Conservation (phyloP, 352 stramenopile species). For the Stramenopiles sp. region DNA sequence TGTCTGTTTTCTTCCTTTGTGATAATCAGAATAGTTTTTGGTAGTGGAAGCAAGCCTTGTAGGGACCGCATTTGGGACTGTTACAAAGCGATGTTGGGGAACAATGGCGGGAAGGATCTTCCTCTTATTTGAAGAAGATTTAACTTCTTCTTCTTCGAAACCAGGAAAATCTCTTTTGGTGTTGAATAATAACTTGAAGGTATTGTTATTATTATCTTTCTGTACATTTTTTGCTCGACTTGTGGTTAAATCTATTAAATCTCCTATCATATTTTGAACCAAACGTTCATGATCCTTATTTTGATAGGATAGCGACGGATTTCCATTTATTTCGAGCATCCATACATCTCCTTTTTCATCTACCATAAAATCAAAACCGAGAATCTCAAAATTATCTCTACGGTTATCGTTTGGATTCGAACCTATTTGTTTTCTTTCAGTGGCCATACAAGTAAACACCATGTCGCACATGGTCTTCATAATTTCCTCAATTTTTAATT, state of each 20-base stretch:
- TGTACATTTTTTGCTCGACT: not conserved
- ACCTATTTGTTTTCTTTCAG: not conserved
- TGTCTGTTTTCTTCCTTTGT: not conserved
- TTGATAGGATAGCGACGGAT: not conserved
- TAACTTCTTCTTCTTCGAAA: not conserved
- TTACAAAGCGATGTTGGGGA: not conserved
- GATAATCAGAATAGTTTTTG: too few relatives aligned
- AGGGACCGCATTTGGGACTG: not conserved
- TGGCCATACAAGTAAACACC: not conserved
- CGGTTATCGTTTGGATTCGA: conserved; percentile 3
- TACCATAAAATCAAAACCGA: conserved; percentile 8
- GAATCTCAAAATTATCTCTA: not conserved
- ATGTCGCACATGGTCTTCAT: not conserved
- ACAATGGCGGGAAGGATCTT: not conserved
- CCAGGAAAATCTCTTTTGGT: not conserved
- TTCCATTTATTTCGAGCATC: conserved; percentile 9
- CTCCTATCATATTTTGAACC: not conserved
- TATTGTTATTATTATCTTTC: not conserved
- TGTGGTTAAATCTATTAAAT: conserved; percentile 3
- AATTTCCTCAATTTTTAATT: not conserved
- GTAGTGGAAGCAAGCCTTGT: not conserved
- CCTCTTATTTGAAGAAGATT: not conserved
- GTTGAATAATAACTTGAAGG: not conserved
- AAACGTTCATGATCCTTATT: not conserved
- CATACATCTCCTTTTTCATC: not conserved